phyloP scores from a whole-genome alignment of 768 basidiomycete genomes.

The Leccinellum luteum region DNA sequence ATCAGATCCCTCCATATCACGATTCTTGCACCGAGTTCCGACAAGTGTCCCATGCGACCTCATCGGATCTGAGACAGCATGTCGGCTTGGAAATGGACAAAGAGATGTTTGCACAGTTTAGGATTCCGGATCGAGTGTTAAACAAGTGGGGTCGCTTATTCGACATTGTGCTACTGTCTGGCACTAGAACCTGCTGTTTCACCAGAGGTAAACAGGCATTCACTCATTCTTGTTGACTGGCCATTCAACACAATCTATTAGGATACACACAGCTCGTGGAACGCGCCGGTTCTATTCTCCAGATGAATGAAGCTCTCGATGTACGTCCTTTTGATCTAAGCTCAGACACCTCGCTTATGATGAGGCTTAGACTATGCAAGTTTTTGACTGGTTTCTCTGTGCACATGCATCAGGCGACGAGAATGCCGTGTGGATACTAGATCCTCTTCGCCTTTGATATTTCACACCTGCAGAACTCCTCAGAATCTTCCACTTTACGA shows the following conservation, averaged over 20 bases:
- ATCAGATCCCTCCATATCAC: conserved; percentile 52
- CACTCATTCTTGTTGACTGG: not conserved
- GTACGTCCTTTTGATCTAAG: conserved; percentile 35
- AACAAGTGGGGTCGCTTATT: conserved; percentile 77
- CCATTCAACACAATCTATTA: conserved; percentile 23
- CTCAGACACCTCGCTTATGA: not conserved
- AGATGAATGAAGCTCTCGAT: conserved; percentile 64
- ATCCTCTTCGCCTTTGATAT: conserved; percentile 64
- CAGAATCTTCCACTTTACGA: conserved; percentile 59
- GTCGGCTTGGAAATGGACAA: conserved; percentile 10
- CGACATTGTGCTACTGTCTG: conserved; percentile 70
- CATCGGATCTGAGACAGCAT: conserved; percentile 10
- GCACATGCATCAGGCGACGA: conserved; percentile 39
- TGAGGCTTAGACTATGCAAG: conserved; percentile 51
- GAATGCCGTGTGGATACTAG: conserved; percentile 52
- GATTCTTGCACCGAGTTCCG: conserved; percentile 18
- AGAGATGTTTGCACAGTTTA: conserved; percentile 25
- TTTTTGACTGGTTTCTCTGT: conserved; percentile 54
- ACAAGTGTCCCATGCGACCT: not conserved
- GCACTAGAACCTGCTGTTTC: conserved; percentile 71
- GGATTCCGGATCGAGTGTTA: conserved; percentile 60
- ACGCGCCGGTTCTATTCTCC: conserved; percentile 74
- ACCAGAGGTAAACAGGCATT: conserved; percentile 54
- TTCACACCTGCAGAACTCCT: conserved; percentile 74
- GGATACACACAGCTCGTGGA: conserved; percentile 79